Percentiles rank a stretch among this genome's conserved stretches.
Evolutionary conservation across 805 yeast species (phyloP).

Genomic region (Schizosaccharomyces japonicus): DNA sequence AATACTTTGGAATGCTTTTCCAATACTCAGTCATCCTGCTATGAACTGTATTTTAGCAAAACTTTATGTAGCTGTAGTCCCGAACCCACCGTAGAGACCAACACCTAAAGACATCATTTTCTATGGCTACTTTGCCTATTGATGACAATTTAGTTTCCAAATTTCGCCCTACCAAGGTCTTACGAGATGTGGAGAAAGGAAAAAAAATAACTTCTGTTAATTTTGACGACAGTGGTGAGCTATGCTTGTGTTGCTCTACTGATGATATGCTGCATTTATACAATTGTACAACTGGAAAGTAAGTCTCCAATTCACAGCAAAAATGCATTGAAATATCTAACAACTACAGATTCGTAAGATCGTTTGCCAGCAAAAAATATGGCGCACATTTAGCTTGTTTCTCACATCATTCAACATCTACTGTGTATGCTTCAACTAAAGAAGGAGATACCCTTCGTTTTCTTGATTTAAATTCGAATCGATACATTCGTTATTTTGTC

Average conservation of each 20-base stretch:
- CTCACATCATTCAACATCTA: slow-evolving; percentile 46
- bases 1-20: slow-evolving; percentile 4
- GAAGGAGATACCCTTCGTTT: slow-evolving; percentile 51
- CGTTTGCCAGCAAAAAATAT: slow-evolving; percentile 65
- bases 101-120: too few species aligned
- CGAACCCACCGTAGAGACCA: too few species aligned
- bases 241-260: slow-evolving; percentile 46
- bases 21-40: slow-evolving; percentile 4
- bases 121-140: too few species aligned
- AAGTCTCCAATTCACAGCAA: slow-evolving; percentile 13
- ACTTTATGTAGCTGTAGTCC: too few species aligned
- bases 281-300: slow-evolving; percentile 46
- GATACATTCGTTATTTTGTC: slow-evolving; percentile 58
- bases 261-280: slow-evolving; percentile 70
- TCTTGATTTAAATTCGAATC: slow-evolving; percentile 51
- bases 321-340: background rate
- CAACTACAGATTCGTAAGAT: slow-evolving; percentile 20
- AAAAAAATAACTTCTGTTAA: slow-evolving; percentile 23
- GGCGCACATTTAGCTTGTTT: slow-evolving; percentile 76
- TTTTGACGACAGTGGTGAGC: slow-evolving; percentile 67
- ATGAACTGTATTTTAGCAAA: too few species aligned
- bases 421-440: slow-evolving; percentile 66
- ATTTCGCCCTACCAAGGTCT: too few species aligned
- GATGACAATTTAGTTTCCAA: too few species aligned
- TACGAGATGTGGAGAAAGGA: slow-evolving; percentile 4